Evolutionary conservation across 208 protist species (phyloP).

Genomic region (Acanthamoeba royreba): DNA sequence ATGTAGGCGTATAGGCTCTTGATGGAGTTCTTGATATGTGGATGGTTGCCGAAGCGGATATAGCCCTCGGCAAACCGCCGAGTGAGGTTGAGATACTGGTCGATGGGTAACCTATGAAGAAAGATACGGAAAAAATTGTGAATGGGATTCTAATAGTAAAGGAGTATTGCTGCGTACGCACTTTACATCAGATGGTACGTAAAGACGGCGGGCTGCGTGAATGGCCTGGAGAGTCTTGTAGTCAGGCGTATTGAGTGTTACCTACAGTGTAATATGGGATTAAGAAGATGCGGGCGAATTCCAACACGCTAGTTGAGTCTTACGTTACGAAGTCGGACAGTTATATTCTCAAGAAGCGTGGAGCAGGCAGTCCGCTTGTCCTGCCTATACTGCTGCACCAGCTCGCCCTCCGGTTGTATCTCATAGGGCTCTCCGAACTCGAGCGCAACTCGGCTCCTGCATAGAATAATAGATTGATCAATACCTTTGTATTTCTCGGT

Average conservation of each 20-base stretch:
- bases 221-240: slow-evolving; percentile 87
- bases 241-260: slow-evolving; percentile 83
- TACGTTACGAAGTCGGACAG: neutral
- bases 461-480: neutral
- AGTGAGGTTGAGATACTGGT: slow-evolving; percentile 86
- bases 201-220: slow-evolving; percentile 87
- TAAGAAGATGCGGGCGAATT: neutral
- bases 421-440: slow-evolving; percentile 27
- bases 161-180: neutral
- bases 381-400: neutral
- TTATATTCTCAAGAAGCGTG: neutral
- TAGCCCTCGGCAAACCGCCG: slow-evolving; percentile 84
- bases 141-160: neutral
- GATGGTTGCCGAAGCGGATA: slow-evolving; percentile 77
- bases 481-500: slow-evolving; percentile 74
- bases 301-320: neutral
- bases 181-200: slow-evolving; percentile 80
- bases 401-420: neutral
- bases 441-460: neutral
- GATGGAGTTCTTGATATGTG: slow-evolving; percentile 80
- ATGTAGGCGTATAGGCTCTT: slow-evolving; percentile 84
- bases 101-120: slow-evolving; percentile 75
- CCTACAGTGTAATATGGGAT: neutral
- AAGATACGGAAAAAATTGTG: neutral
- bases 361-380: neutral